Evolutionary conservation across 1,139 yeast genomes (phyloP), one percentile per base, ranked within the genome.

Genomic region (Pichia sp.): DNA sequence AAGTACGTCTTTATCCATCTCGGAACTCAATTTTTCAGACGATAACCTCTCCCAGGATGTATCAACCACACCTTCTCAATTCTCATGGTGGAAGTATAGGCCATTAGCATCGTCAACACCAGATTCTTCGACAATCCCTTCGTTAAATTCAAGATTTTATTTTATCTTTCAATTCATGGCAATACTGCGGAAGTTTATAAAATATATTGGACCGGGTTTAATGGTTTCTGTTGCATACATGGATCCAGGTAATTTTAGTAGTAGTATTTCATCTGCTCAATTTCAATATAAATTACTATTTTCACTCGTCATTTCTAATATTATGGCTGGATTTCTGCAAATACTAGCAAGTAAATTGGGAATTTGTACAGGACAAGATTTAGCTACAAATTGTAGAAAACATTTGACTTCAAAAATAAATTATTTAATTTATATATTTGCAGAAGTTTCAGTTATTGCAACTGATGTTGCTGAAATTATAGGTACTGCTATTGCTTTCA

Each of bases 231-330:
- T 93, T 49, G 96, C 98, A 0, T 93, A 91, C 65, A 88, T 93
- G 87, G 99, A 93, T 64, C 98, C 99, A 1, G 99, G 99, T 2
- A 93, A 93, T 70, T 93, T 91, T 70, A 85, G 96, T 34, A 89
- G 98, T 3, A 93, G 95, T 41, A 96, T 93, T 33, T 85, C 96
- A 7, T 90, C 96, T 18, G 84, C 86, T 48, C 66, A 64, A 46
- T 91, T 84, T 69, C 83, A 87, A 66, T 93, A 88, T 70, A 84
- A 87, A 61, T 75, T 93, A 52, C 71, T 93, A 31, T 93, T 93
- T 66, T 83, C 89, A 51, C 81, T 93, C 13, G 75, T 90, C 50
- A 69, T 91, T 31, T 85, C 96, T 27, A 93, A 91, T 67, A 73
- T 93, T 55, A 81, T 93, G 68, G 99, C 98, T 2, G 86, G 91